phyloP scores from a whole-genome alignment of 345 rosid species.

The Orychophragmus violaceus region DNA sequence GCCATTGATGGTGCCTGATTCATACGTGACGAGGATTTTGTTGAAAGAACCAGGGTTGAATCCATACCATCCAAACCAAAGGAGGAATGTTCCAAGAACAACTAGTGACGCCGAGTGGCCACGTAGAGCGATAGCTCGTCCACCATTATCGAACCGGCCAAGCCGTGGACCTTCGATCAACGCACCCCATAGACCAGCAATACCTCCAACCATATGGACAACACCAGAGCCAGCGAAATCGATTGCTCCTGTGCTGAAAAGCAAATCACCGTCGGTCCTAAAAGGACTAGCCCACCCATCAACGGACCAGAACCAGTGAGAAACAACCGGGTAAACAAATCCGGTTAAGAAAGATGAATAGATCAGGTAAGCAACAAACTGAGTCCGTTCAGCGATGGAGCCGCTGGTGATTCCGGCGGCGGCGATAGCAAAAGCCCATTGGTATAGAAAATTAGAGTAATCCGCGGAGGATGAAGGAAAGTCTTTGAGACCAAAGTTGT shows the following conservation, averaged over 20 bases:
- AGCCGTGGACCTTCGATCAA: slow-evolving; percentile 30
- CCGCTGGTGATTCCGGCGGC: slow-evolving; percentile 51
- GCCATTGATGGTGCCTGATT: slow-evolving; percentile 40
- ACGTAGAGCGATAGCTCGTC: slow-evolving; percentile 23
- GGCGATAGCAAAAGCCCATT: slow-evolving; percentile 46
- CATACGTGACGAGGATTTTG: slow-evolving; percentile 38
- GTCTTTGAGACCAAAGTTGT: slow-evolving; percentile 26
- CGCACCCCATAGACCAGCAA: slow-evolving; percentile 43
- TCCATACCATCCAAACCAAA: slow-evolving; percentile 61
- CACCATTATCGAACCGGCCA: slow-evolving; percentile 29
- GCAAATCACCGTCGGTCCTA: slow-evolving; percentile 27
- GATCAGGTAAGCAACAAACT: slow-evolving; percentile 60
- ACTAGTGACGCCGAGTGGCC: slow-evolving; percentile 33
- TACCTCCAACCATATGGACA: slow-evolving; percentile 56
- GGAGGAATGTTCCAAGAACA: slow-evolving; percentile 30
- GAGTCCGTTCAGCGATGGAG: slow-evolving; percentile 81
- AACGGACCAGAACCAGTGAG: slow-evolving; percentile 44
- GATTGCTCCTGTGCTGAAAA: slow-evolving; percentile 36
- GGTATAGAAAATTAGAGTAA: slow-evolving; percentile 32
- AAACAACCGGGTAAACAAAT: slow-evolving; percentile 37
- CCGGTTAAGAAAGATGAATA: slow-evolving; percentile 44
- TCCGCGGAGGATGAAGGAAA: slow-evolving; percentile 24
- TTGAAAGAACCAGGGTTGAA: slow-evolving; percentile 65
- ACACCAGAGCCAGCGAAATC: slow-evolving; percentile 42
- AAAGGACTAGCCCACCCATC: slow-evolving; percentile 43